Evolutionary conservation across 192 early-diverging fungal genomes (phyloP).

Genomic region (Gaertneriomyces semiglobifer): DNA sequence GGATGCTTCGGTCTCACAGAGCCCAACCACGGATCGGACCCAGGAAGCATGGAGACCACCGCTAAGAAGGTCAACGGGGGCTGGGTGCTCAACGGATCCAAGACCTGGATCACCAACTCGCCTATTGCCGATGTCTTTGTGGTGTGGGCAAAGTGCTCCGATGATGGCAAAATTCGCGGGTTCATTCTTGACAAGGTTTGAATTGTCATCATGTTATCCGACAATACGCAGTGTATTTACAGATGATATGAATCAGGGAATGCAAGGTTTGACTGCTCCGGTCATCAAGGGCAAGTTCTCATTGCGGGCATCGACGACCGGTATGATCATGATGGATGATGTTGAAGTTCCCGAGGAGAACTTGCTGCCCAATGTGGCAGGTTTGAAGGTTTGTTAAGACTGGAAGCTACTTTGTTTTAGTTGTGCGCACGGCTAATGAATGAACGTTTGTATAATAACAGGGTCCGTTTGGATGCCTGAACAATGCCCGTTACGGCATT

Average conservation of each 20-base stretch:
- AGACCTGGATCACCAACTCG: conserved; percentile 99
- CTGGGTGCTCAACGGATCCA: conserved; percentile 82
- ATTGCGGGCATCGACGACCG: conserved; percentile 87
- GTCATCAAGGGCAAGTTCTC: conserved; percentile 95
- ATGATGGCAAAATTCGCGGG: conserved; percentile 84
- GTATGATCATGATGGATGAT: conserved; percentile 99
- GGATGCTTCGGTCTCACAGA: conserved; percentile 96
- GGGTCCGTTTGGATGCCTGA: conserved; percentile 96
- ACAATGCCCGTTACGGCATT: conserved; percentile 96
- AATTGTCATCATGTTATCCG: conserved; percentile 2
- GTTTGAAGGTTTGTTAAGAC: conserved; percentile 52
- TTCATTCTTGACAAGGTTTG: conserved; percentile 87
- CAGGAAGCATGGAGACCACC: conserved; percentile 86
- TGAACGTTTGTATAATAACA: conserved; percentile 27
- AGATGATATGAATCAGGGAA: conserved; percentile 47
- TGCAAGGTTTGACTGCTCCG: conserved; percentile 85
- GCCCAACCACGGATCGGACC: conserved; percentile 96
- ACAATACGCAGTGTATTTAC: conserved; percentile 13
- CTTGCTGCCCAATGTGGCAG: conserved; percentile 84
- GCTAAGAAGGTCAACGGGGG: conserved; percentile 67
- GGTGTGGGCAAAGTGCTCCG: conserved; percentile 84
- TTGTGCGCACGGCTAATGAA: background rate
- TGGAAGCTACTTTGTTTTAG: background rate
- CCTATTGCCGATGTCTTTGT: conserved; percentile 96
- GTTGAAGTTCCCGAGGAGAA: conserved; percentile 89